These are phyloP conservation scores for Globisporangium polare DNA, from an alignment of 352 stramenopile species.

Conservation along the genomic window DNA sequence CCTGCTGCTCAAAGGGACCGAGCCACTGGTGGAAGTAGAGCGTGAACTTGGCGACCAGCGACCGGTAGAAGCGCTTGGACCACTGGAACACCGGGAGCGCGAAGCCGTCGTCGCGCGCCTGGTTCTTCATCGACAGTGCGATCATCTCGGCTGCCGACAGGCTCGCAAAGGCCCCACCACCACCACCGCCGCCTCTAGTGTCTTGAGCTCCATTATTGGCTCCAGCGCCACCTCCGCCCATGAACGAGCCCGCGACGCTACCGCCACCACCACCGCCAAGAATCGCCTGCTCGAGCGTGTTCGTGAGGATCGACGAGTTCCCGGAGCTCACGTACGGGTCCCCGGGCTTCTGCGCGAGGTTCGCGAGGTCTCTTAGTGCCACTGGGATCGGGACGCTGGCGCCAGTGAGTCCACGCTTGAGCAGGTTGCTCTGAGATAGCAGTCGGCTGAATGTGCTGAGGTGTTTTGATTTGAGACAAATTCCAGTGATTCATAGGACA, in stretches of 20 bases:
- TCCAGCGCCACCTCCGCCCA: slow-evolving; percentile 11
- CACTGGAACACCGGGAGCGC: slow-evolving; percentile 77
- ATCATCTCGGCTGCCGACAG: slow-evolving; percentile 76
- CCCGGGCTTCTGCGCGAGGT: slow-evolving; percentile 35
- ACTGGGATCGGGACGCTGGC: slow-evolving; percentile 27
- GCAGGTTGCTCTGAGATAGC: slow-evolving; percentile 52
- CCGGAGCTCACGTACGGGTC: slow-evolving; percentile 42
- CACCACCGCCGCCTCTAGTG: slow-evolving; percentile 18
- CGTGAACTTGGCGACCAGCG: slow-evolving; percentile 79
- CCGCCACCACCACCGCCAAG: slow-evolving; percentile 28
- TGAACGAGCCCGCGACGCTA: slow-evolving; percentile 2
- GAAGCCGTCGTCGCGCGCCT: slow-evolving; percentile 77
- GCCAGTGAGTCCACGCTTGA: slow-evolving; percentile 42
- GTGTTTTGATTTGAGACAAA: neutral
- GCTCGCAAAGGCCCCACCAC: slow-evolving; percentile 26
- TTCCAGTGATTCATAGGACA: neutral
- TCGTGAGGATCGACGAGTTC: slow-evolving; percentile 32
- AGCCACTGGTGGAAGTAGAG: slow-evolving; percentile 83
- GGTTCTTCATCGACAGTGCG: slow-evolving; percentile 61
- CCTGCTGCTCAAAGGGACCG: slow-evolving; percentile 59
- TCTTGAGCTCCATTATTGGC: neutral
- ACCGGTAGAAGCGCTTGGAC: slow-evolving; percentile 80
- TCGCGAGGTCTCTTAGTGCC: slow-evolving; percentile 14
- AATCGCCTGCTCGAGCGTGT: slow-evolving; percentile 69
- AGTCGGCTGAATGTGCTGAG: slow-evolving; percentile 54